These are phyloP conservation scores for Syzygium jambos DNA, from an alignment of 345 rosid species.

Conservation along the genomic window DNA sequence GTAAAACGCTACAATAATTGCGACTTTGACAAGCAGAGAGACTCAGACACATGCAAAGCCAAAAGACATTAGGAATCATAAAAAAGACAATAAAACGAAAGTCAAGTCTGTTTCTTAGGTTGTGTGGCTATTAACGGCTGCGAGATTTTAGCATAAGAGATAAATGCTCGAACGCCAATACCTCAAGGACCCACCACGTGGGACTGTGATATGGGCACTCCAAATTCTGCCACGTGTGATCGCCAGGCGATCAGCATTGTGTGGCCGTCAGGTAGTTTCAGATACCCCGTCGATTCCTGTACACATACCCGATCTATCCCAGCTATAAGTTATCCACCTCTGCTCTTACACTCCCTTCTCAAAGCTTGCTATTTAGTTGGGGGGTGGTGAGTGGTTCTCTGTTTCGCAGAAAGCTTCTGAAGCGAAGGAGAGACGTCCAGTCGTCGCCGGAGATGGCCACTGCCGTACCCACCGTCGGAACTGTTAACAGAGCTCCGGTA, in stretches of 20 bases:
- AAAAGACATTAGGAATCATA: neutral
- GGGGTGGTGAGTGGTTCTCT: neutral
- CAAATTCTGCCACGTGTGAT: neutral
- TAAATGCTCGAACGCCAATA: neutral
- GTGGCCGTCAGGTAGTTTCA: neutral
- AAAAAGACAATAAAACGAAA: neutral
- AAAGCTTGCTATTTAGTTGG: neutral
- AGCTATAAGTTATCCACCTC: neutral
- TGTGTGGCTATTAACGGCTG: neutral
- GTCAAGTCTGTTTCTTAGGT: neutral
- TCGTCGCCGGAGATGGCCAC: slow-evolving; percentile 52
- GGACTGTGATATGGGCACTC: neutral
- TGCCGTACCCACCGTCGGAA: slow-evolving; percentile 70
- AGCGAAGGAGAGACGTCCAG: neutral
- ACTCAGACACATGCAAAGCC: neutral
- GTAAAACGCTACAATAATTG: neutral
- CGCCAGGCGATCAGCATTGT: neutral
- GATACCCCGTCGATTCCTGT: neutral
- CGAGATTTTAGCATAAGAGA: slow-evolving; percentile 1
- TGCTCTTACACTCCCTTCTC: neutral
- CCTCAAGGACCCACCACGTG: neutral
- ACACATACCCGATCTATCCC: neutral
- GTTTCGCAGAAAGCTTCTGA: neutral
- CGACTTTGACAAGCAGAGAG: neutral
- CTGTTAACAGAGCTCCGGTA: slow-evolving; percentile 73